Evolutionary conservation across 2,329 filamentous ascomycete species (phyloP).

Genomic region (Cercospora brassicicola): DNA sequence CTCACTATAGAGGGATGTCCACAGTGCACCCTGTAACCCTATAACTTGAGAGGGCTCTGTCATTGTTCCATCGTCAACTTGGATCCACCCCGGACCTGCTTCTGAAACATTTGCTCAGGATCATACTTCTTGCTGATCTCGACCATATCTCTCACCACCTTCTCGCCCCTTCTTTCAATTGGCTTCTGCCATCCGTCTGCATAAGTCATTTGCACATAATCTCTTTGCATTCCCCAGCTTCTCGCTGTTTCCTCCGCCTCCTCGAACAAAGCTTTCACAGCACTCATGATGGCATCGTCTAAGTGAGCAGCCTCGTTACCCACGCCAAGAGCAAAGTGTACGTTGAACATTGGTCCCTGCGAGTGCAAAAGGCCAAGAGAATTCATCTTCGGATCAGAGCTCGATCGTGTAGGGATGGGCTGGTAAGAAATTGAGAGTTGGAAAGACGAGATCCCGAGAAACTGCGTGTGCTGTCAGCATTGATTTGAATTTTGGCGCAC

Average conservation of each 20-base stretch:
- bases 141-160: constrained; percentile 34
- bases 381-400: background rate
- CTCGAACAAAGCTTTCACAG: background rate
- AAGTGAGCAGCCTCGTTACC: background rate
- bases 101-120: constrained; percentile 40
- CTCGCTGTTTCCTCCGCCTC: background rate
- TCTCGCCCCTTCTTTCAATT: constrained; percentile 36
- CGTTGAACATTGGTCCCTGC: background rate
- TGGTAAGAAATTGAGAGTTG: background rate
- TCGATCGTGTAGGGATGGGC: background rate
- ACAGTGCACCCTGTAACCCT: no score
- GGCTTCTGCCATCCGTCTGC: constrained; percentile 41
- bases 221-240: background rate
- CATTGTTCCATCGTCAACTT: constrained; percentile 25
- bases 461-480: background rate
- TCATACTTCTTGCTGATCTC: constrained; percentile 40
- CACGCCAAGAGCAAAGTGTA: background rate
- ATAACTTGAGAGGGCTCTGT: no score
- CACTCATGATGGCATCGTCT: background rate
- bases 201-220: constrained; percentile 40
- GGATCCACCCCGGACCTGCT: constrained; percentile 39
- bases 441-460: background rate
- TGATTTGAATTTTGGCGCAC: background rate
- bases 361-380: background rate
- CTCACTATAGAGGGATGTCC: no score